phyloP scores from a whole-genome alignment of 768 basidiomycete genomes.

The Clitopilus hobsonii region DNA sequence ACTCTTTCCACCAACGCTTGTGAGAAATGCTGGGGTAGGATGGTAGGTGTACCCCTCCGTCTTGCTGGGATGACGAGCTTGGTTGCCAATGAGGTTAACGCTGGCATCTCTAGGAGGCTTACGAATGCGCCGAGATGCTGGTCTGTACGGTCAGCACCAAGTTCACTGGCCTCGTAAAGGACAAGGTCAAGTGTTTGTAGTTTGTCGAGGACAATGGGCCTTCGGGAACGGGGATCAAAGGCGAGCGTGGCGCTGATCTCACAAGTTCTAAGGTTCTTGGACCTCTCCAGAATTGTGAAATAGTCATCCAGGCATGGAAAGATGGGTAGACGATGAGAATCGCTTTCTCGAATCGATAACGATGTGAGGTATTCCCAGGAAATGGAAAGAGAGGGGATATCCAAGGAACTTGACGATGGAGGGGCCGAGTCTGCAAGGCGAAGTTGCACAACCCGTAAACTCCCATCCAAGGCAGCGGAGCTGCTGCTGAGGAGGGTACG shows the following conservation, averaged over 20 bases:
- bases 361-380: not conserved
- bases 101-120: not conserved
- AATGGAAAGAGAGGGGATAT: not conserved
- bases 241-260: not conserved
- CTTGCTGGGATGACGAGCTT: not conserved
- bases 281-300: not conserved
- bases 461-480: not conserved
- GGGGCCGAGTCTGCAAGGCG: not conserved
- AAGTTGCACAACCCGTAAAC: not conserved
- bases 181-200: not conserved
- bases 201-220: not conserved
- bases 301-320: not conserved
- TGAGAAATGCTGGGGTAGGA: conserved; percentile 17
- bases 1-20: conserved; percentile 21
- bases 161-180: not conserved
- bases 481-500: not conserved
- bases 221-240: not conserved
- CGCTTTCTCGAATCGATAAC: not conserved
- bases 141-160: not conserved
- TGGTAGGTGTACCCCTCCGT: conserved; percentile 8
- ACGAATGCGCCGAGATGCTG: conserved; percentile 5
- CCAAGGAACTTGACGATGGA: not conserved
- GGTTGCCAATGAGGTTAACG: not conserved
- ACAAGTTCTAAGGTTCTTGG: not conserved
- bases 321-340: conserved; percentile 11